phyloP scores from a whole-genome alignment of 495 filamentous ascomycete genomes.

The Clohesyomyces aquaticus region DNA sequence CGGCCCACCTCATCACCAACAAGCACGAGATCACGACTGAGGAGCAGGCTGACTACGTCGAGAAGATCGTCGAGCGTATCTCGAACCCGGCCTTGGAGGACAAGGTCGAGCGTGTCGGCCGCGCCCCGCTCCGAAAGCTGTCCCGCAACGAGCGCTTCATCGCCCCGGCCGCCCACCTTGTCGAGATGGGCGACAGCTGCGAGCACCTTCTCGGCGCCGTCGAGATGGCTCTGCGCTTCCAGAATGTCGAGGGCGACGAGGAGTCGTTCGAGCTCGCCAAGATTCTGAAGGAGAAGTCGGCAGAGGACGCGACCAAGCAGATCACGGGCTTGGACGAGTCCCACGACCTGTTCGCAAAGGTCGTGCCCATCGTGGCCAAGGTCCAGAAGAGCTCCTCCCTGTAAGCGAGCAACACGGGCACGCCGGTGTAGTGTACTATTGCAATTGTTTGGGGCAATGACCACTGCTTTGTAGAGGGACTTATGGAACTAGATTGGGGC shows the following conservation, averaged over 20 bases:
- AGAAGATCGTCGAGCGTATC: constrained; percentile 89
- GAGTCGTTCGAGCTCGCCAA: constrained; percentile 81
- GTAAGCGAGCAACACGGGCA: background rate
- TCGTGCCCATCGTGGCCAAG: constrained; percentile 74
- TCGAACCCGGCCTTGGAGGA: constrained; percentile 95
- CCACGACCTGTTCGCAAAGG: constrained; percentile 72
- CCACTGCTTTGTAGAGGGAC: background rate
- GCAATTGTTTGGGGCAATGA: background rate
- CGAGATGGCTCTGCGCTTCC: constrained; percentile 89
- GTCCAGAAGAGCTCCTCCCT: constrained; percentile 59
- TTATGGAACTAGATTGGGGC: constrained; percentile 2
- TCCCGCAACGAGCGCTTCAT: constrained; percentile 93
- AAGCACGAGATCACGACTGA: constrained; percentile 78
- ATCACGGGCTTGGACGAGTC: constrained; percentile 73
- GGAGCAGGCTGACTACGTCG: constrained; percentile 86
- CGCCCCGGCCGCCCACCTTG: constrained; percentile 82
- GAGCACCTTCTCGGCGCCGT: constrained; percentile 72
- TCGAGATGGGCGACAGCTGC: constrained; percentile 72
- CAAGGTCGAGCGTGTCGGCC: constrained; percentile 90
- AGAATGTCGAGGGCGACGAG: constrained; percentile 85
- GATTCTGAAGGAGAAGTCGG: constrained; percentile 71
- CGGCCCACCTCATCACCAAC: constrained; percentile 76
- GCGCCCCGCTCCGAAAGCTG: constrained; percentile 91
- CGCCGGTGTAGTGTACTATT: background rate
- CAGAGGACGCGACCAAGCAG: constrained; percentile 69